Evolutionary conservation across 2,329 filamentous ascomycete species (phyloP).

Genomic region (Botrytis pseudocinerea): DNA sequence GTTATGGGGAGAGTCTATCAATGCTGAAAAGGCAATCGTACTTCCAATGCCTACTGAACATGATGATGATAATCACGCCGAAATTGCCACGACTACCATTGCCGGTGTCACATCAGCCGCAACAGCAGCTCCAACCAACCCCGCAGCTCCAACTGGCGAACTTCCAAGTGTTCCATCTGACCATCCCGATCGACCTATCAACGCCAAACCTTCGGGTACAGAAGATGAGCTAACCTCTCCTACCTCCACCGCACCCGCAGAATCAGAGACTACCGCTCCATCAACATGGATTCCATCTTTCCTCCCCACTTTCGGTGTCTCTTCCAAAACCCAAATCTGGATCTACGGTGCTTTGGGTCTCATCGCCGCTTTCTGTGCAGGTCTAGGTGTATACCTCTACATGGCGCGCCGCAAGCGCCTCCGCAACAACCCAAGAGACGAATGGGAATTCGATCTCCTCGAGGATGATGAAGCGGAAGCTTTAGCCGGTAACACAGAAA

Average conservation of each 20-base stretch:
- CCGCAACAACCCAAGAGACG: conserved; percentile 72
- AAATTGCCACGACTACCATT: conserved; percentile 65
- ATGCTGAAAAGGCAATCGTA: conserved; percentile 68
- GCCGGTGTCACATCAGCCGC: conserved; percentile 45
- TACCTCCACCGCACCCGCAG: conserved; percentile 33
- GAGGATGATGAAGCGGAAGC: conserved; percentile 74
- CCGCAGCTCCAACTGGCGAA: conserved; percentile 22
- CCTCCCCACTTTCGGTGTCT: conserved; percentile 88
- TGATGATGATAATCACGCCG: conserved; percentile 80
- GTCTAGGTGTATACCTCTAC: conserved; percentile 79
- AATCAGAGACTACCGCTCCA: conserved; percentile 38
- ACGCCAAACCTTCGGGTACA: conserved; percentile 38
- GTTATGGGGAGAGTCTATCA: conserved; percentile 87
- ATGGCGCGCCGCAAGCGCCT: conserved; percentile 75
- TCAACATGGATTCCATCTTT: conserved; percentile 71
- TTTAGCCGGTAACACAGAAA: conserved; percentile 47
- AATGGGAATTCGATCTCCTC: conserved; percentile 93
- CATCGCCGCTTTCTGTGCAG: conserved; percentile 80
- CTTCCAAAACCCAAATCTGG: conserved; percentile 86
- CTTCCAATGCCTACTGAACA: conserved; percentile 80
- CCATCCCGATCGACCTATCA: conserved; percentile 64
- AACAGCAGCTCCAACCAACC: conserved; percentile 49
- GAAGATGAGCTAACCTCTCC: conserved; percentile 28
- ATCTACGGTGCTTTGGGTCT: conserved; percentile 85
- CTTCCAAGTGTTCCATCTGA: conserved; percentile 55